Percentiles rank a stretch among this genome's conserved stretches.
Evolutionary conservation across 192 early-diverging fungal species (phyloP).

Genomic region (Backusella tuberculispora): DNA sequence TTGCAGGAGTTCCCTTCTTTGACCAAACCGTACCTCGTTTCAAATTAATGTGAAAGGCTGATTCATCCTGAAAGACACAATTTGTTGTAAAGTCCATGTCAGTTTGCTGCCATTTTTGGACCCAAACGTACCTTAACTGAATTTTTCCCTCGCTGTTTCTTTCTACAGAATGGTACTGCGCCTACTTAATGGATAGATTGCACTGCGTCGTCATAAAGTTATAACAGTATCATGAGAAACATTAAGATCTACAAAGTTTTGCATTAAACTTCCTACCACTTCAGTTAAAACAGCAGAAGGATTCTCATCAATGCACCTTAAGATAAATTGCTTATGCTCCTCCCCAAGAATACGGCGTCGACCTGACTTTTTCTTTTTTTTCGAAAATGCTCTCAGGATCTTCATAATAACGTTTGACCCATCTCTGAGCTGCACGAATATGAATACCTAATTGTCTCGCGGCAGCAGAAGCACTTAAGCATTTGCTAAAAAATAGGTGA

Average conservation of each 20-base stretch:
- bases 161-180: conserved; percentile 25
- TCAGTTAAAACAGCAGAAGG: conserved; percentile 25
- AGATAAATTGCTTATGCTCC: conserved; percentile 29
- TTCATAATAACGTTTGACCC: conserved; percentile 26
- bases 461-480: conserved; percentile 24
- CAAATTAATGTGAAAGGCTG: conserved; percentile 29
- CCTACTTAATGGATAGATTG: conserved; percentile 29
- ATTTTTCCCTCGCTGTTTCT: conserved; percentile 32
- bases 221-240: conserved; percentile 19
- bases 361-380: conserved; percentile 22
- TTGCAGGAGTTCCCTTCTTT: conserved; percentile 26
- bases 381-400: conserved; percentile 34
- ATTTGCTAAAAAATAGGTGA: conserved; percentile 14
- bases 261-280: conserved; percentile 17
- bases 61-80: conserved; percentile 31
- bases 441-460: conserved; percentile 33
- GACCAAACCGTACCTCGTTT: conserved; percentile 25
- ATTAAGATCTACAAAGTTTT: conserved; percentile 24
- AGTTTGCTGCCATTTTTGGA: conserved; percentile 22
- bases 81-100: conserved; percentile 26
- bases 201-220: conserved; percentile 22
- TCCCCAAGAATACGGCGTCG: conserved; percentile 25
- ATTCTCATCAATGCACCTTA: conserved; percentile 28
- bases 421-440: conserved; percentile 26
- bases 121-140: conserved; percentile 21